Percentiles rank a stretch among this genome's conserved stretches.
These are phyloP conservation scores for Cyberlindnera mrakii DNA, from an alignment of 805 yeast species.

Conservation along the genomic window DNA sequence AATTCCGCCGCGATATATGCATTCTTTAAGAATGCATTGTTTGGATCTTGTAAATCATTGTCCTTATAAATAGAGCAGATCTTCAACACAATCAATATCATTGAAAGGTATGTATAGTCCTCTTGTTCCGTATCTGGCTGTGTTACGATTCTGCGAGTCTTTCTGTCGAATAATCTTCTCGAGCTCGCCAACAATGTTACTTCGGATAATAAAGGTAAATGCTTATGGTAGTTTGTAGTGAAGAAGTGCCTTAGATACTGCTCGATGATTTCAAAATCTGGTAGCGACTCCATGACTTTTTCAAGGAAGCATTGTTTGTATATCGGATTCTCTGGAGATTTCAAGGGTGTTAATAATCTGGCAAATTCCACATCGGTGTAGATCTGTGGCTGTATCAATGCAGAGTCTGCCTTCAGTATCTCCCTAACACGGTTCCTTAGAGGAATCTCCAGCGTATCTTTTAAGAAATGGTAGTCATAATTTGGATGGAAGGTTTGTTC, in stretches of 20 bases:
- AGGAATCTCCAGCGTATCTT: slow-evolving; percentile 15
- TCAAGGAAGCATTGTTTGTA: slow-evolving; percentile 8
- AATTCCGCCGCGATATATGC: slow-evolving; percentile 16
- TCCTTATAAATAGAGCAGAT: slow-evolving; percentile 13
- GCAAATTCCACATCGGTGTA: slow-evolving; percentile 9
- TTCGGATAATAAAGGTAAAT: slow-evolving; percentile 12
- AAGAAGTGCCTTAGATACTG: slow-evolving; percentile 11
- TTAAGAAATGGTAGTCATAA: slow-evolving; percentile 14
- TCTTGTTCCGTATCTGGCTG: slow-evolving; percentile 11
- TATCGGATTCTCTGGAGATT: slow-evolving; percentile 8
- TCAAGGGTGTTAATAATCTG: slow-evolving; percentile 7
- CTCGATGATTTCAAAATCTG: slow-evolving; percentile 9
- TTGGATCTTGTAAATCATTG: slow-evolving; percentile 6
- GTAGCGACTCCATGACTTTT: slow-evolving; percentile 5
- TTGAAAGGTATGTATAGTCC: slow-evolving; percentile 12
- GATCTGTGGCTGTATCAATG: slow-evolving; percentile 4
- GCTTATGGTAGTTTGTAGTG: slow-evolving; percentile 9
- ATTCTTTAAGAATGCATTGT: slow-evolving; percentile 8
- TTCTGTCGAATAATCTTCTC: slow-evolving; percentile 7
- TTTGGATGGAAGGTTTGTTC: not conserved
- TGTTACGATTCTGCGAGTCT: slow-evolving; percentile 5
- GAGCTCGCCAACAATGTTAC: slow-evolving; percentile 3
- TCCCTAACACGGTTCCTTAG: slow-evolving; percentile 8
- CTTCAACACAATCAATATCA: slow-evolving; percentile 11
- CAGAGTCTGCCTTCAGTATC: slow-evolving; percentile 5